These are phyloP conservation scores for Fraxinus ornus DNA, from an alignment of 305 asterid genomes.

Conservation along the genomic window DNA sequence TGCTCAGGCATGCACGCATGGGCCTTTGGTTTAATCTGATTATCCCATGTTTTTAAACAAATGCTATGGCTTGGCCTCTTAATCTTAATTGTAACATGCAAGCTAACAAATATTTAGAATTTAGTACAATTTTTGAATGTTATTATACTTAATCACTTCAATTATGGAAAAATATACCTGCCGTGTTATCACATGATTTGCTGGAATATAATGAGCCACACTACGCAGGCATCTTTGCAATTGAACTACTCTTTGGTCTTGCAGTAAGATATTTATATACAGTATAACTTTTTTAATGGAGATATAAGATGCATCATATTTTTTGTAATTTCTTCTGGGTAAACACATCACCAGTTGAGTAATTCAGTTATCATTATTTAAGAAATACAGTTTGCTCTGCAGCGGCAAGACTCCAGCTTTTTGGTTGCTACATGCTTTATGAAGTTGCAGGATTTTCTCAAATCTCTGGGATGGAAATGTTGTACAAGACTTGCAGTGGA, in stretches of 20 bases:
- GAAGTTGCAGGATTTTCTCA: conserved; percentile 84
- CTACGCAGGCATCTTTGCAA: not conserved
- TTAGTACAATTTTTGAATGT: not conserved
- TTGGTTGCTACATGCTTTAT: conserved; percentile 87
- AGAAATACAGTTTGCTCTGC: no score
- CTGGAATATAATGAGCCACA: not conserved
- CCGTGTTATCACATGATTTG: not conserved
- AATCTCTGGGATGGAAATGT: conserved; percentile 87
- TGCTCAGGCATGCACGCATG: conserved; percentile 65
- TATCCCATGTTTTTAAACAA: not conserved
- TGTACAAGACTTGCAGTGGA: conserved; percentile 79
- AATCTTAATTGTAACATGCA: not conserved
- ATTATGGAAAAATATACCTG: not conserved
- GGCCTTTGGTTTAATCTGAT: not conserved
- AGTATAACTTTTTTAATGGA: not conserved
- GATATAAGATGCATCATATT: not conserved
- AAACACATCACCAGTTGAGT: not conserved
- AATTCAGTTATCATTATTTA: not conserved
- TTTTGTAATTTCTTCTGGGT: not conserved
- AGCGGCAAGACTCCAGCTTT: no score
- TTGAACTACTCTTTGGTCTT: not conserved
- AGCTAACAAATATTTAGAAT: not conserved
- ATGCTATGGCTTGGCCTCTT: not conserved
- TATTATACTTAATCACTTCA: not conserved
- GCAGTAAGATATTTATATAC: not conserved